Conservation (phyloP, 768 basidiomycete genomes). For the Dioszegia aurantiaca region DNA sequence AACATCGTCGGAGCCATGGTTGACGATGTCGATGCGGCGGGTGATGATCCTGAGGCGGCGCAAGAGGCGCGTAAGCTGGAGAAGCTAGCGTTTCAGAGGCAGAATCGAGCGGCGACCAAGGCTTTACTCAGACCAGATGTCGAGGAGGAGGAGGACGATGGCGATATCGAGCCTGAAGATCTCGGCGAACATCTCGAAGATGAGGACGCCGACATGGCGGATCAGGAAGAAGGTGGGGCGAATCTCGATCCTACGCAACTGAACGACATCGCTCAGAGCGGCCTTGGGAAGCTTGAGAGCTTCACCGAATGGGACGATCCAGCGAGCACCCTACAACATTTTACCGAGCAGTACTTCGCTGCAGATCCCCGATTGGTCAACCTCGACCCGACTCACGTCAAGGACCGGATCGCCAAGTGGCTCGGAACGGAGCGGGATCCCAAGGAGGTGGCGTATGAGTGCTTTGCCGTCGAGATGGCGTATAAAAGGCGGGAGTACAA, state of each 20-base stretch:
- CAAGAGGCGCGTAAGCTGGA: slow-evolving; percentile 22
- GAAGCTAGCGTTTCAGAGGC: slow-evolving; percentile 17
- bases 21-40: slow-evolving; percentile 23
- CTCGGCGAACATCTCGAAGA: slow-evolving; percentile 14
- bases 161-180: slow-evolving; percentile 7
- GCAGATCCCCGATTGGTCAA: slow-evolving; percentile 18
- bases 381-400: slow-evolving; percentile 22
- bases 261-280: background rate
- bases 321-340: slow-evolving; percentile 19
- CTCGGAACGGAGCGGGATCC: slow-evolving; percentile 28
- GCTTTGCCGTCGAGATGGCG: slow-evolving; percentile 29
- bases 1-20: slow-evolving; percentile 13
- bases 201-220: background rate
- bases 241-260: slow-evolving; percentile 1
- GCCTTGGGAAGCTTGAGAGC: background rate
- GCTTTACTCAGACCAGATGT: slow-evolving; percentile 3
- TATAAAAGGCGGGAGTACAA: slow-evolving; percentile 22
- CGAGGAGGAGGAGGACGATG: slow-evolving; percentile 22
- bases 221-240: slow-evolving; percentile 10
- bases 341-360: slow-evolving; percentile 25
- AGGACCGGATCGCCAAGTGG: slow-evolving; percentile 29
- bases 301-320: slow-evolving; percentile 38
- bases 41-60: slow-evolving; percentile 22
- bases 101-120: slow-evolving; percentile 8
- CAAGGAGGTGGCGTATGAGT: slow-evolving; percentile 27